A percentile compares a stretch with the other conserved stretches of the same genome.
Evolutionary conservation across 192 early-diverging fungal genomes (phyloP).

Genomic region (Coemansia sp.): DNA sequence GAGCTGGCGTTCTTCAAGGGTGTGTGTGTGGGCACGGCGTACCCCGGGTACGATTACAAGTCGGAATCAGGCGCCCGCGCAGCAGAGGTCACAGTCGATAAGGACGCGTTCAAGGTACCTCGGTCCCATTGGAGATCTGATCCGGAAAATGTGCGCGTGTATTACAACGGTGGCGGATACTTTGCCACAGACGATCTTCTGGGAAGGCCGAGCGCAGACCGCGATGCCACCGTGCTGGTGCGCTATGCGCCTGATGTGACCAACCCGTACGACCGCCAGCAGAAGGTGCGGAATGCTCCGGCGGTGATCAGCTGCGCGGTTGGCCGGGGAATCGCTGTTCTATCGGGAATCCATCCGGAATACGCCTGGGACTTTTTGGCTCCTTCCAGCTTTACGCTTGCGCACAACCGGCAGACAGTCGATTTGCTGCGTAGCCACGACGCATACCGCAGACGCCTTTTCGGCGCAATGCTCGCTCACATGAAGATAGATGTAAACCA

Average conservation of each 20-base stretch:
- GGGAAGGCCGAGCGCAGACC: neutral
- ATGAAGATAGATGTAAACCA: slow-evolving; percentile 67
- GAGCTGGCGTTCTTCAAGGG: slow-evolving; percentile 75
- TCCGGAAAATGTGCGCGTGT: slow-evolving; percentile 46
- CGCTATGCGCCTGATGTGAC: slow-evolving; percentile 49
- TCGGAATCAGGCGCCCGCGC: slow-evolving; percentile 74
- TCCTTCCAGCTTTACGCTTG: slow-evolving; percentile 54
- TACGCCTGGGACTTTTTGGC: slow-evolving; percentile 65
- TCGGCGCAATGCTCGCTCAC: slow-evolving; percentile 62
- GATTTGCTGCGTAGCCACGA: slow-evolving; percentile 55
- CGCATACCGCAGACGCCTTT: slow-evolving; percentile 53
- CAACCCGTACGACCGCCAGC: slow-evolving; percentile 31
- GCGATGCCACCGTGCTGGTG: slow-evolving; percentile 31
- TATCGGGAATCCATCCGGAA: slow-evolving; percentile 86
- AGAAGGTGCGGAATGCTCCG: slow-evolving; percentile 27
- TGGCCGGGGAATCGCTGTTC: slow-evolving; percentile 68
- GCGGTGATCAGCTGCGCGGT: slow-evolving; percentile 72
- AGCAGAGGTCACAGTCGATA: slow-evolving; percentile 54
- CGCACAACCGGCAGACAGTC: slow-evolving; percentile 56
- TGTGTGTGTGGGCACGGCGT: slow-evolving; percentile 71
- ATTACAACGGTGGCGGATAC: slow-evolving; percentile 77
- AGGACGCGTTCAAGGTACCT: slow-evolving; percentile 25
- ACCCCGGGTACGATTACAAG: slow-evolving; percentile 83
- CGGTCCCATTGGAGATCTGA: slow-evolving; percentile 44
- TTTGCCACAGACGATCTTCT: slow-evolving; percentile 55